Conservation (phyloP, 768 basidiomycete genomes). For the Lentinula lateritia region DNA sequence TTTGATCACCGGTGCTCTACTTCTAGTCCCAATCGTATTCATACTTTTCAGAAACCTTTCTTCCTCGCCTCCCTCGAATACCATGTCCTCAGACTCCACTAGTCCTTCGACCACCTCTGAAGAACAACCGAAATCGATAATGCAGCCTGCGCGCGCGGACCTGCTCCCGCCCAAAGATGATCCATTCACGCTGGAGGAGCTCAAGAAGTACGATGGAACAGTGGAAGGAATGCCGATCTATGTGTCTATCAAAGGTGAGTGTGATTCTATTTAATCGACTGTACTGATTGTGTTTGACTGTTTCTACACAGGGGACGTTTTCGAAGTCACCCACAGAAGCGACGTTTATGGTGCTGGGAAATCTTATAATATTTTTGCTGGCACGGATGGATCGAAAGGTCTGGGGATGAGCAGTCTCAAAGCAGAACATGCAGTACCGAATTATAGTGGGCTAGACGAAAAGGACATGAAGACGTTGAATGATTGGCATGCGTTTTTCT, state of each 20-base stretch:
- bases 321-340: conserved; percentile 80
- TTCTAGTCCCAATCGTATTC: not conserved
- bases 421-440: conserved; percentile 78
- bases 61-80: not conserved
- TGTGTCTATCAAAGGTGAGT: conserved; percentile 85
- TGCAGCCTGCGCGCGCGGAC: conserved; percentile 61
- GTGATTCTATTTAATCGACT: not conserved
- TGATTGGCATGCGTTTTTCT: conserved; percentile 87
- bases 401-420: conserved; percentile 89
- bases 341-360: conserved; percentile 86
- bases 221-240: conserved; percentile 69
- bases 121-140: conserved; percentile 49
- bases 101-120: conserved; percentile 13
- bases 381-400: conserved; percentile 87
- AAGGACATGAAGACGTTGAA: conserved; percentile 75
- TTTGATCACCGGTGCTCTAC: not conserved
- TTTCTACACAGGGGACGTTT: conserved; percentile 33
- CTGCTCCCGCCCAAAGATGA: conserved; percentile 72
- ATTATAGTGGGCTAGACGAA: conserved; percentile 72
- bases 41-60: not conserved
- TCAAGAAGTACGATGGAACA: conserved; percentile 69
- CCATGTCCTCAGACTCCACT: not conserved
- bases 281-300: not conserved
- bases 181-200: conserved; percentile 64
- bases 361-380: conserved; percentile 84